Conservation (phyloP, 2,329 filamentous ascomycete genomes). For the Neospermospora avenae region DNA sequence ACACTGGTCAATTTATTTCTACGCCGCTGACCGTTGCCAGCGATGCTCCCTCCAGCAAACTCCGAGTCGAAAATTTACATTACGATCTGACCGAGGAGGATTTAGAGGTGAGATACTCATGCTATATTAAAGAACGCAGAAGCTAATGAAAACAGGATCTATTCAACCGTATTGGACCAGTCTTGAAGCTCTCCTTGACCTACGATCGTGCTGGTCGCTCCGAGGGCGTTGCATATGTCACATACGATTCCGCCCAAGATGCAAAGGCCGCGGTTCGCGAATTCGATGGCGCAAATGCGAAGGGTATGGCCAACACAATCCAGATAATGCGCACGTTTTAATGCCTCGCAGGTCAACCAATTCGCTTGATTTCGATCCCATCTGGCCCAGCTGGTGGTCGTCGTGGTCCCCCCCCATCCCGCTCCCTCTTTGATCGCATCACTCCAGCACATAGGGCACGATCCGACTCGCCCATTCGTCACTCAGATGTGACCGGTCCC, state of each 20-base stretch:
- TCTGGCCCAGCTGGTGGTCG: conserved; percentile 41
- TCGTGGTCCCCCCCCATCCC: conserved; percentile 53
- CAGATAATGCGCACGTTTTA: conserved; percentile 6
- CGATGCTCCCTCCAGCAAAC: conserved; percentile 59
- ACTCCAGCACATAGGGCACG: conserved; percentile 54
- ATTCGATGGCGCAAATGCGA: conserved; percentile 87
- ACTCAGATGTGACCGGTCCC: conserved; percentile 35
- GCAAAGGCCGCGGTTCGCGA: conserved; percentile 72
- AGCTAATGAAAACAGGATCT: conserved; percentile 57
- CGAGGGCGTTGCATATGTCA: conserved; percentile 79
- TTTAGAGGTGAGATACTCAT: conserved; percentile 58
- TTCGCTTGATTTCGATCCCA: conserved; percentile 66
- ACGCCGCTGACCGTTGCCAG: conserved; percentile 31
- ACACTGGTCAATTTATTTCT: neutral
- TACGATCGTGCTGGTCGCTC: conserved; percentile 90
- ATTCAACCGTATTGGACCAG: conserved; percentile 72
- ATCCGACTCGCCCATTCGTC: conserved; percentile 51
- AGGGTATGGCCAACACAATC: conserved; percentile 49
- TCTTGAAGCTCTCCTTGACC: conserved; percentile 64
- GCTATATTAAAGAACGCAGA: neutral
- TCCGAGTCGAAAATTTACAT: conserved; percentile 86
- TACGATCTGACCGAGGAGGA: conserved; percentile 88
- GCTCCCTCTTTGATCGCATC: conserved; percentile 59
- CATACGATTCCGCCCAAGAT: conserved; percentile 68
- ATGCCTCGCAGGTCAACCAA: conserved; percentile 64